Conservation (phyloP, 148 eudicot genomes). For the Beta vulgaris region DNA sequence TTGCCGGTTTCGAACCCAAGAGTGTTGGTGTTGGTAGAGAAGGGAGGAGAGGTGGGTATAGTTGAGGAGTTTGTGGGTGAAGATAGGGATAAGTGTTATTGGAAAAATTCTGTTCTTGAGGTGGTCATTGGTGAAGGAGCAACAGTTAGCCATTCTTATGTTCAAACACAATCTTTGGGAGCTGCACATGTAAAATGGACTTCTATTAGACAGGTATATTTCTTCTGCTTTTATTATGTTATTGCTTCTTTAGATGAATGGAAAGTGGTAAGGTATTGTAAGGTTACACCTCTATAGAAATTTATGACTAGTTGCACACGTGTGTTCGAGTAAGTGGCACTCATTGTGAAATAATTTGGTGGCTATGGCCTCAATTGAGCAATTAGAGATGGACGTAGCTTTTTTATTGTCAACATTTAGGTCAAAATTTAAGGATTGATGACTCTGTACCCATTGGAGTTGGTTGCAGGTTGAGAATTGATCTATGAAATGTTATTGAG, state of each 20-base stretch:
- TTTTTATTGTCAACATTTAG: not conserved
- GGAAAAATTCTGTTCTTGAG: slow-evolving; percentile 86
- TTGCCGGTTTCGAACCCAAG: slow-evolving; percentile 87
- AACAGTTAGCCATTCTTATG: slow-evolving; percentile 71
- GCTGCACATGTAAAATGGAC: slow-evolving; percentile 98
- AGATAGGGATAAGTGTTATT: slow-evolving; percentile 63
- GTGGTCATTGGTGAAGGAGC: slow-evolving; percentile 73
- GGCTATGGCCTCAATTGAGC: not conserved
- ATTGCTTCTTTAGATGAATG: not conserved
- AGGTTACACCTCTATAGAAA: too few relatives aligned
- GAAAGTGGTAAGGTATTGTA: too few relatives aligned
- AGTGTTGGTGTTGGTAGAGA: slow-evolving; percentile 84
- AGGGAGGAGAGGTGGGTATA: slow-evolving; percentile 75
- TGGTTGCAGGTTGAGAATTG: too few relatives aligned
- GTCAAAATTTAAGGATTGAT: too few relatives aligned
- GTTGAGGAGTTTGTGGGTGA: slow-evolving; percentile 68
- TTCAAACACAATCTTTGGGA: slow-evolving; percentile 72
- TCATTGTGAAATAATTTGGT: not conserved
- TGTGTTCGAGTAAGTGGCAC: not conserved
- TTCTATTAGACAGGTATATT: slow-evolving; percentile 72
- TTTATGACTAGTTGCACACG: too few relatives aligned
- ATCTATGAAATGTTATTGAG: not conserved
- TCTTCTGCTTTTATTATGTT: not conserved
- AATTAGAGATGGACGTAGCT: not conserved
- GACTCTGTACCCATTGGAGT: too few relatives aligned